Conservation (phyloP, 805 yeast genomes). For the Yarrowia porcina region DNA sequence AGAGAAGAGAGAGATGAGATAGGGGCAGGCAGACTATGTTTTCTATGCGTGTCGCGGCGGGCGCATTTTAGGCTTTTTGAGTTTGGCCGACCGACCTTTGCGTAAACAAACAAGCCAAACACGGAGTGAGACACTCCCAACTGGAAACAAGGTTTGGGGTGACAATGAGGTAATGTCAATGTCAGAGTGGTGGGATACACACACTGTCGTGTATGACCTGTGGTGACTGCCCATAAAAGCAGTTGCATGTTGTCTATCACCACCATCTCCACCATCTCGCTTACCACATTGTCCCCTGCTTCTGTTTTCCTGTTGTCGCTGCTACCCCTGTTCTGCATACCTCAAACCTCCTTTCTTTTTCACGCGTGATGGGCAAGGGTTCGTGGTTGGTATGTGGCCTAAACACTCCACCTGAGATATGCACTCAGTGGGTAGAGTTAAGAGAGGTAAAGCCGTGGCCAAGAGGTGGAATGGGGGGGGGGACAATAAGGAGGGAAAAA, state of each 20-base stretch:
- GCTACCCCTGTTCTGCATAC: background rate
- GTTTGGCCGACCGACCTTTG: background rate
- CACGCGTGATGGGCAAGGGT: conserved; percentile 15
- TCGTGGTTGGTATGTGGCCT: background rate
- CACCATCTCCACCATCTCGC: too few species aligned
- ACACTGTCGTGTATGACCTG: too few species aligned
- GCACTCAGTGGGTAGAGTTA: background rate
- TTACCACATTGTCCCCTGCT: too few species aligned
- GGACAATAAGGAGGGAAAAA: too few species aligned
- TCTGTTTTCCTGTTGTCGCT: too few species aligned
- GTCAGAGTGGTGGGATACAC: too few species aligned
- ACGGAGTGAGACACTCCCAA: conserved; percentile 23
- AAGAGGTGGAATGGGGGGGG: too few species aligned
- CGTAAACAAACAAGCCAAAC: conserved; percentile 21
- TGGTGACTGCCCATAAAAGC: too few species aligned
- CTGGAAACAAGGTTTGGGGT: background rate
- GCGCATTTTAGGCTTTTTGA: background rate
- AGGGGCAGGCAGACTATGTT: conserved; percentile 1
- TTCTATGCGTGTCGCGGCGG: conserved; percentile 14
- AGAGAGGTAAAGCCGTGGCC: background rate
- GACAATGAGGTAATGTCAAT: background rate
- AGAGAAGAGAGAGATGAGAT: background rate
- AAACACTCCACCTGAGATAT: conserved; percentile 11
- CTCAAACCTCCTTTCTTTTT: conserved; percentile 4
- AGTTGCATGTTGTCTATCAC: too few species aligned